These are phyloP conservation scores for Onygenales sp. DNA, from an alignment of 2,329 filamentous ascomycete species.

Conservation along the genomic window DNA sequence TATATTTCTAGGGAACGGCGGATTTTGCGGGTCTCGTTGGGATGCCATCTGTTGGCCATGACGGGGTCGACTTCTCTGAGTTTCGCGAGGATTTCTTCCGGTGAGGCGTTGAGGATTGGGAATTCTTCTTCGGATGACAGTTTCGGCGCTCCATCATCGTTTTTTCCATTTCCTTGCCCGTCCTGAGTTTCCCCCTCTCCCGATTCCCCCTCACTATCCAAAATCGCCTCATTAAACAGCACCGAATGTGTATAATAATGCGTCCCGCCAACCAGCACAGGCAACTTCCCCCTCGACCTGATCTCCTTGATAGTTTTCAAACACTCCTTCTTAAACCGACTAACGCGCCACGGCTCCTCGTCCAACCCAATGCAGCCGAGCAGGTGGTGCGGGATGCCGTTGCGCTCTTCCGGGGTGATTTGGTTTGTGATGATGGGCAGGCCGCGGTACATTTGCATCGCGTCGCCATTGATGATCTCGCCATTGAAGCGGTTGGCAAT, in stretches of 20 bases:
- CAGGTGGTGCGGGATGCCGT: conserved; percentile 78
- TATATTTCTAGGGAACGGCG: conserved; percentile 83
- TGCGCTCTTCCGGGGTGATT: conserved; percentile 62
- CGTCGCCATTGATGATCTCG: conserved; percentile 94
- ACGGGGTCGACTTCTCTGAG: conserved; percentile 72
- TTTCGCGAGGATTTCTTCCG: conserved; percentile 61
- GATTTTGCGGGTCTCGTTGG: conserved; percentile 85
- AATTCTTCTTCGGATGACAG: conserved; percentile 33
- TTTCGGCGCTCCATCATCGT: not conserved
- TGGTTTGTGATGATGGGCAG: conserved; percentile 95
- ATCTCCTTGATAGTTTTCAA: conserved; percentile 66
- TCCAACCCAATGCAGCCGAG: conserved; percentile 67
- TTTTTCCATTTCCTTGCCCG: conserved; percentile 3
- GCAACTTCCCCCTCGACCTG: conserved; percentile 63
- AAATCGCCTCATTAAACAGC: conserved; percentile 65
- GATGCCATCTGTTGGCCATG: conserved; percentile 91
- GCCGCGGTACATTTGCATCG: conserved; percentile 93
- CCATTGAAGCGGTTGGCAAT: conserved; percentile 75
- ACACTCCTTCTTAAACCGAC: conserved; percentile 64
- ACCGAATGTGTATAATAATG: conserved; percentile 91
- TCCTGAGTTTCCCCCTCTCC: conserved; percentile 14
- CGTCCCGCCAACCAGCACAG: conserved; percentile 87
- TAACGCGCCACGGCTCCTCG: conserved; percentile 74
- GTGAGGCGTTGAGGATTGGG: conserved; percentile 62
- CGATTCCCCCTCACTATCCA: conserved; percentile 28